Conservation (phyloP, 2,329 filamentous ascomycete species). For the Xylariaceae sp. region DNA sequence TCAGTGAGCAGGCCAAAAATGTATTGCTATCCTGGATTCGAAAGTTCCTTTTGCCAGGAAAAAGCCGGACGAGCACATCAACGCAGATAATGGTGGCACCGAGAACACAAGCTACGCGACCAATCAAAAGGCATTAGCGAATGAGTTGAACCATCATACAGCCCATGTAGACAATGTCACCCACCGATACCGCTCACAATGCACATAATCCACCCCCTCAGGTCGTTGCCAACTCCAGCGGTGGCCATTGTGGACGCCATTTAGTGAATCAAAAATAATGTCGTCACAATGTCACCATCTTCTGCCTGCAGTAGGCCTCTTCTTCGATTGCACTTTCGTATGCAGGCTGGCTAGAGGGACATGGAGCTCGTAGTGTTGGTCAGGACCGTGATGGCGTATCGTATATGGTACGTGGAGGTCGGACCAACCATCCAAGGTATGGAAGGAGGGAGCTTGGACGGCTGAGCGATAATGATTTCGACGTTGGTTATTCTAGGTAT, state of each 20-base stretch:
- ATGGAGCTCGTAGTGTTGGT: conserved; percentile 22
- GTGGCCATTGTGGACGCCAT: conserved; percentile 47
- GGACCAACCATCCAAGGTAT: not conserved
- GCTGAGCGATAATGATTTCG: not conserved
- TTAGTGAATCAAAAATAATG: conserved; percentile 9
- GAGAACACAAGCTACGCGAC: conserved; percentile 63
- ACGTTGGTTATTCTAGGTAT: not conserved
- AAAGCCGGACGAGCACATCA: conserved; percentile 75
- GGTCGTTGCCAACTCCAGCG: conserved; percentile 73
- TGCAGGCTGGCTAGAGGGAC: conserved; percentile 22
- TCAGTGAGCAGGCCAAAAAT: conserved; percentile 87
- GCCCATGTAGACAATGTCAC: conserved; percentile 40
- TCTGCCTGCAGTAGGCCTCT: conserved; percentile 27
- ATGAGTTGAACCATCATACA: conserved; percentile 6
- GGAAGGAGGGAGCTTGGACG: not conserved
- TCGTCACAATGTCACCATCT: conserved; percentile 27
- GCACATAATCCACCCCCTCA: conserved; percentile 91
- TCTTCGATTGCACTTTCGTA: conserved; percentile 16
- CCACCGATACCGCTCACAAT: conserved; percentile 77
- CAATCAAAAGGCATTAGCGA: conserved; percentile 24
- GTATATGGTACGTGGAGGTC: not conserved
- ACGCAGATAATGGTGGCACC: conserved; percentile 88
- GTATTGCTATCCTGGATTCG: conserved; percentile 86
- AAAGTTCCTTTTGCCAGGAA: conserved; percentile 79
- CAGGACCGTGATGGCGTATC: not conserved